Conservation (phyloP, 2,329 filamentous ascomycete species). For the Fusarium odoratissimum region DNA sequence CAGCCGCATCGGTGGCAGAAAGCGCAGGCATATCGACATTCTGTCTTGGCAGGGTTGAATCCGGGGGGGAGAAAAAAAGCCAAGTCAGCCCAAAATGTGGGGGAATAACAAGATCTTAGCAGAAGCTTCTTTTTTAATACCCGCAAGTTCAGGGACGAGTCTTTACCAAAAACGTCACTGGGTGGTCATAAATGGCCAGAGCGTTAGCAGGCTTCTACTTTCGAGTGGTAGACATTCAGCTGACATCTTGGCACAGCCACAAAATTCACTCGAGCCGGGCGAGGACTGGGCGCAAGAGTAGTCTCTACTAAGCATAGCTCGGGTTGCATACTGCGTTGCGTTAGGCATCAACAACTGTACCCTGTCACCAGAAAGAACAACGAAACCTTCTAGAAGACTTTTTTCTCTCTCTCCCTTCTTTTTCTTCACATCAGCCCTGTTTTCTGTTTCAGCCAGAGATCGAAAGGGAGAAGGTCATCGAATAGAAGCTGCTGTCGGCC, state of each 20-base stretch:
- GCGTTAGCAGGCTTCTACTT: conserved; percentile 11
- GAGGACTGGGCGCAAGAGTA: neutral
- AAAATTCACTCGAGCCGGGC: conserved; percentile 5
- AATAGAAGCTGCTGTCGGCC: conserved; percentile 6
- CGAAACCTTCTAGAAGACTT: conserved; percentile 18
- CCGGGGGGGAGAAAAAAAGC: neutral
- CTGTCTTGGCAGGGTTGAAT: neutral
- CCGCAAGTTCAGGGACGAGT: neutral
- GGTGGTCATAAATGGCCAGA: neutral
- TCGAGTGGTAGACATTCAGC: conserved; percentile 18
- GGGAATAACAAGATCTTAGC: neutral
- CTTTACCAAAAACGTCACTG: neutral
- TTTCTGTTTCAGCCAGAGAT: neutral
- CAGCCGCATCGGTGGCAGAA: neutral
- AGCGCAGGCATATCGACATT: conserved; percentile 25
- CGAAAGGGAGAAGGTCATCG: neutral
- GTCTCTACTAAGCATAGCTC: neutral
- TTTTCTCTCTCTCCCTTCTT: neutral
- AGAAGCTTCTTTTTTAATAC: conserved; percentile 6
- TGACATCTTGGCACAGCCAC: conserved; percentile 25
- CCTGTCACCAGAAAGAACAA: neutral
- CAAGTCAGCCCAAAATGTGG: conserved; percentile 3
- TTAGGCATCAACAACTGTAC: conserved; percentile 23
- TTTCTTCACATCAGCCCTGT: neutral
- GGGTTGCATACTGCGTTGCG: neutral